These are phyloP conservation scores for Aphanoascus verrucosus DNA, from an alignment of 2,329 filamentous ascomycete genomes.

Conservation along the genomic window DNA sequence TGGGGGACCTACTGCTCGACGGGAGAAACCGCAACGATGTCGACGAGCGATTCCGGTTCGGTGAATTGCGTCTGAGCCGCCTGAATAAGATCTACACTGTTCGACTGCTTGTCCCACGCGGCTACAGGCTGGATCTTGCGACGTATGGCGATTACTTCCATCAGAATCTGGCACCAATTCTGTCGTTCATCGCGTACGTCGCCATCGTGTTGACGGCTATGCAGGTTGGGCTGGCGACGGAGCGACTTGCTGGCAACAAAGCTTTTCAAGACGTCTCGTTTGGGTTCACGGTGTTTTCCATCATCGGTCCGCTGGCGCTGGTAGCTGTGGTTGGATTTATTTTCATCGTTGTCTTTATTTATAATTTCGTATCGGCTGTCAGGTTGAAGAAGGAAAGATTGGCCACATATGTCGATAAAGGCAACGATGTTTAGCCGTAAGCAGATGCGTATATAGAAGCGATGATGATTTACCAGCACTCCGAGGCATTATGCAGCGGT, in stretches of 20 bases:
- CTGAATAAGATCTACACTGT: slow-evolving; percentile 25
- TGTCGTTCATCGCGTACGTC: slow-evolving; percentile 33
- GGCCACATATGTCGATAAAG: too few relatives aligned
- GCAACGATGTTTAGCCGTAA: too few relatives aligned
- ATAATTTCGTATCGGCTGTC: too few relatives aligned
- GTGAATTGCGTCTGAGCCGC: slow-evolving; percentile 32
- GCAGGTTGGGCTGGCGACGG: slow-evolving; percentile 30
- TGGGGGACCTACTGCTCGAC: slow-evolving; percentile 8
- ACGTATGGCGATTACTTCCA: slow-evolving; percentile 28
- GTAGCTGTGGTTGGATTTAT: background rate
- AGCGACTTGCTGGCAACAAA: background rate
- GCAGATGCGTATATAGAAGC: too few relatives aligned
- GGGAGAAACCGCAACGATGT: slow-evolving; percentile 3
- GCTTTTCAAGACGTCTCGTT: slow-evolving; percentile 2
- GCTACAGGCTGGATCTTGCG: background rate
- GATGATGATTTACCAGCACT: too few relatives aligned
- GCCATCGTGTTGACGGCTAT: slow-evolving; percentile 41
- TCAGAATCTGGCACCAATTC: slow-evolving; percentile 35
- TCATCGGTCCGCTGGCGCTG: background rate
- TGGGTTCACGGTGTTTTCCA: slow-evolving; percentile 3
- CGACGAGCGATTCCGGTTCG: slow-evolving; percentile 30
- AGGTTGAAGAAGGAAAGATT: too few relatives aligned
- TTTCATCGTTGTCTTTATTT: too few relatives aligned
- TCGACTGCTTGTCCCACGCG: background rate
- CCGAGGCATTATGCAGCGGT: too few relatives aligned